phyloP scores from a whole-genome alignment of 495 filamentous ascomycete species.

The Penicillium maclennaniae region DNA sequence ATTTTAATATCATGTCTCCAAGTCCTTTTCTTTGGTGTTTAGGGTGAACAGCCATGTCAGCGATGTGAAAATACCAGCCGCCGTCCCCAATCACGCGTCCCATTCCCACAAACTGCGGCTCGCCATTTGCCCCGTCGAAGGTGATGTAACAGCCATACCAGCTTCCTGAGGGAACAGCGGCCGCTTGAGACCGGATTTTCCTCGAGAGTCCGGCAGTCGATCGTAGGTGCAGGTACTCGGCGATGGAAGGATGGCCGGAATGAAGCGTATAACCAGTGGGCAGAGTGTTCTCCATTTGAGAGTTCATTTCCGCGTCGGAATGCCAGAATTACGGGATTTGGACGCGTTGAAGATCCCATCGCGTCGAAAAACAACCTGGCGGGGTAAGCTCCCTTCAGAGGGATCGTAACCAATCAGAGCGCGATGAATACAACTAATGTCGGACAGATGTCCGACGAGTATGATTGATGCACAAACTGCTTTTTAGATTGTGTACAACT shows the following conservation, averaged over 20 bases:
- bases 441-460: too few relatives aligned
- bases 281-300: too few relatives aligned
- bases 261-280: slow-evolving; percentile 31
- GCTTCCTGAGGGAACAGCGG: slow-evolving; percentile 27
- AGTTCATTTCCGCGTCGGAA: too few relatives aligned
- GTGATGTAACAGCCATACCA: slow-evolving; percentile 44
- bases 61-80: slow-evolving; percentile 50
- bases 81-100: slow-evolving; percentile 52
- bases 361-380: too few relatives aligned
- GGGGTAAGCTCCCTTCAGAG: too few relatives aligned
- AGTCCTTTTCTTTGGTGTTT: slow-evolving; percentile 48
- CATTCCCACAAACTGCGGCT: slow-evolving; percentile 38
- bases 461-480: too few relatives aligned
- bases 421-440: too few relatives aligned
- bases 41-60: slow-evolving; percentile 51
- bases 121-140: slow-evolving; percentile 12
- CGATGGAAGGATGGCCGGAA: slow-evolving; percentile 31
- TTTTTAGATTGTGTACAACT: too few relatives aligned
- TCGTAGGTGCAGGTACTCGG: slow-evolving; percentile 39
- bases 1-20: slow-evolving; percentile 43
- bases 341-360: too few relatives aligned
- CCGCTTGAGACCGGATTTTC: slow-evolving; percentile 34
- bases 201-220: slow-evolving; percentile 31
- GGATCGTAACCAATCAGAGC: too few relatives aligned
- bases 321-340: too few relatives aligned